These are phyloP conservation scores for Rutstroemia sp. DNA, from an alignment of 2,329 filamentous ascomycete genomes.

Conservation along the genomic window DNA sequence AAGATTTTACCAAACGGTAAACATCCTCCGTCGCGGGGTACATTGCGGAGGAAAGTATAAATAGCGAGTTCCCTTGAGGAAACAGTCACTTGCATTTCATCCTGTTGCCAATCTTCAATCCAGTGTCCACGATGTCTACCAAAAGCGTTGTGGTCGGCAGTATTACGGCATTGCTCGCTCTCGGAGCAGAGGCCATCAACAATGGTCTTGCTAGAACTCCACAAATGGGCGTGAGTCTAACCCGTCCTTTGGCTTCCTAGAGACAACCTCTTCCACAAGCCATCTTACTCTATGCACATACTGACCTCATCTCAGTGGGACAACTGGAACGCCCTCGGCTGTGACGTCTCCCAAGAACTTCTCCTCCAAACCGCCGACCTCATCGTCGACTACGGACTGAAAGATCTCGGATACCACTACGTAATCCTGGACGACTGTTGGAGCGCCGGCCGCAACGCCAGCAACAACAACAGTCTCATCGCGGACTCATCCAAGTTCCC, in stretches of 20 bases:
- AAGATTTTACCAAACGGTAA: background rate
- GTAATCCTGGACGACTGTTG: slow-evolving; percentile 49
- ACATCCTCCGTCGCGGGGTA: background rate
- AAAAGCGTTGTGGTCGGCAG: slow-evolving; percentile 1
- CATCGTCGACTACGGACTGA: slow-evolving; percentile 42
- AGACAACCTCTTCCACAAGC: too few species aligned
- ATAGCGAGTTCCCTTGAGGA: background rate
- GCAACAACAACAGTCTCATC: slow-evolving; percentile 35
- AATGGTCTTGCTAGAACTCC: slow-evolving; percentile 36
- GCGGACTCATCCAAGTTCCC: slow-evolving; percentile 38
- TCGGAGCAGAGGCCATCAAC: slow-evolving; percentile 26
- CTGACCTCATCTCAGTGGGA: slow-evolving; percentile 20
- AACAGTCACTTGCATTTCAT: background rate
- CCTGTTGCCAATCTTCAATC: background rate
- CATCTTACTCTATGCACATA: too few species aligned
- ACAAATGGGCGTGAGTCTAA: slow-evolving; percentile 30
- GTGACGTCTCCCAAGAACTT: slow-evolving; percentile 42
- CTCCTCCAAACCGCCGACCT: slow-evolving; percentile 40
- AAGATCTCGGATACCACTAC: slow-evolving; percentile 48
- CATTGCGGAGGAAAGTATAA: background rate
- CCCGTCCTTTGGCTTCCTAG: too few species aligned
- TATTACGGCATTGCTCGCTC: slow-evolving; percentile 11
- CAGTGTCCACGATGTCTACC: background rate
- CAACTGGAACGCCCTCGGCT: slow-evolving; percentile 44
- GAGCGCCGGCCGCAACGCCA: slow-evolving; percentile 36